Evolutionary conservation across 148 eudicot genomes (phyloP), one percentile per base, ranked within the genome.

Genomic region (Rhododendron vialii): DNA sequence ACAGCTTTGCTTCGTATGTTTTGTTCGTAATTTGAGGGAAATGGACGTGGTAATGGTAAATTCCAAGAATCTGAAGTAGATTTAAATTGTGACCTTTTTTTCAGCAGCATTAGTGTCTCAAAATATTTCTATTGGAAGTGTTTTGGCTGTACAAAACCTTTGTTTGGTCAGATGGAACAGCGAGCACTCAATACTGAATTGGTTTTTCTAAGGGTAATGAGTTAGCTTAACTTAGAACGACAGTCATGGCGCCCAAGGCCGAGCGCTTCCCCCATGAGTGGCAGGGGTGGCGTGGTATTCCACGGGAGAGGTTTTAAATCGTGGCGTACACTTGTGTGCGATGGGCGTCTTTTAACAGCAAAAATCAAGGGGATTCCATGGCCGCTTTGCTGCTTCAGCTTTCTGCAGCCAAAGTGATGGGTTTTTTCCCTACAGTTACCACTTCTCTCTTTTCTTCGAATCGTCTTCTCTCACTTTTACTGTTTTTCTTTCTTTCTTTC

Each of bases 201-300:
- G 45, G 45, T 41, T 41, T 41, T 41, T 41, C 45, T 41, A 41
- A 6, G 45, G 45, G 45, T 41, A 41, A 41, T 41, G 45, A 5
- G 45, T 41, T 41, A 41, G 45, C 45, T 41, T 41, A 61, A 24
- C 67, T 22, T 61, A 22, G 7, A 24, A 61, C 26, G 3, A 59
- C 65, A 26, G 55, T 51, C 55, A 51, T 2, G 55, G 55, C 55
- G 15, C 55, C 55, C 55, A 51, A 51, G 55, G 55, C 55, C 15
- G 55, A 51, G 55, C 55, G 55, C 55, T 51, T 51, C 55, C 55
- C 55, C 17, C 89, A 82, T 85, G 81, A 82, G 71, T n/a, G 71
- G 65, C 82, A 85, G 89, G 89, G 87, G 89, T 85, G 85, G 89
- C 89, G 87, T 88, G 87, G 89, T 88, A 88, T 88, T 88, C 89